Base-by-base conservation (phyloP, 306 rosid species). In the Arachis stenosperma region DNA sequence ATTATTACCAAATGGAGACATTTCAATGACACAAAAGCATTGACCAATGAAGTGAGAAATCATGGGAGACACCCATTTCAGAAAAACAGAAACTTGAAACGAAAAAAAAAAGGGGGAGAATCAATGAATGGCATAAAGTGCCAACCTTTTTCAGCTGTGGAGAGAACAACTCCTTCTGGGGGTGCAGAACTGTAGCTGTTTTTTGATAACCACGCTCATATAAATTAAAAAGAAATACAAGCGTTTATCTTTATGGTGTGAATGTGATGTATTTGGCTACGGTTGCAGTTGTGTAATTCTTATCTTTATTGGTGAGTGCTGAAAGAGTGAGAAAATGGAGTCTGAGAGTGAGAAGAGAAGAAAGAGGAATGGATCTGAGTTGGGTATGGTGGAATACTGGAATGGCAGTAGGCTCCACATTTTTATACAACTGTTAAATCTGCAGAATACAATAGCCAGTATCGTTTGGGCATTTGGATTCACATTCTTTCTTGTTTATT, bases 381-480 rank as follows among this genome's bases (percentile, higher is more conserved):
- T 72, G 84, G 80, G 89, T 73, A 82, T 76, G 86, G 84, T 70
- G 85, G 69, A 73, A 67, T 65, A 48, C 84, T 70, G 85, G 69
- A 73, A 67, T 65, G 55, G 42, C 56, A 70, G 92, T 88, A 74
- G 95, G 98, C 86, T 86, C 96, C 96, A 90, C 82, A 63, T 22
- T 46, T 66, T 87, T 87, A 75, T 82, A 79, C 76, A 70, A 84
- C 83, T 61, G 79, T 76, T 53, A 73, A 71, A 14, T 36, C 65
- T 75, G 70, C 69, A 76, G 67, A 58, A 42, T 48, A 76, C 63
- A 58, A 42, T 48, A 47, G 75, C 82, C 74, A 69, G 78, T 72
- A 63, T 79, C 75, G 71, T 83, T 75, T 81, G 48, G 75, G 75
- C 79, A 75, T 70, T 79, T 77, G 79, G 81, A 75, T 81, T 84